These are phyloP conservation scores for Pleurotus citrinopileatus DNA, from an alignment of 768 basidiomycete species.

Conservation along the genomic window DNA sequence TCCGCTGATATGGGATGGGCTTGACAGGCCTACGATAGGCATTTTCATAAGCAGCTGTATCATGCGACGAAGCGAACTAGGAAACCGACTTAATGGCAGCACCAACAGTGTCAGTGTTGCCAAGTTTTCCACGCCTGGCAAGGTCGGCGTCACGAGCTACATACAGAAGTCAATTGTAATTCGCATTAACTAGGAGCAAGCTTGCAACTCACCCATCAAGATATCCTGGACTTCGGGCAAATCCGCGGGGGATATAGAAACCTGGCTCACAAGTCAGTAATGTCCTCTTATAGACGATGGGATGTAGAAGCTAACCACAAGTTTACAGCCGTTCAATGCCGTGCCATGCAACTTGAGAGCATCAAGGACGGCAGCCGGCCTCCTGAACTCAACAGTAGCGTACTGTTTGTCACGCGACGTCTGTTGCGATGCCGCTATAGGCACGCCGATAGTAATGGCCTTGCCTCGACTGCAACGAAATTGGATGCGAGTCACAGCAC, in stretches of 20 bases:
- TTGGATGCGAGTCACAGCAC: constrained; percentile 26
- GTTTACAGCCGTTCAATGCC: constrained; percentile 30
- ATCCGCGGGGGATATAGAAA: constrained; percentile 30
- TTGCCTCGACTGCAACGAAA: constrained; percentile 44
- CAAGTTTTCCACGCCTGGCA: background rate
- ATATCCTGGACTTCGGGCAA: constrained; percentile 39
- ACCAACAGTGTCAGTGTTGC: background rate
- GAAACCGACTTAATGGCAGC: constrained; percentile 2
- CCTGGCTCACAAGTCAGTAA: constrained; percentile 21
- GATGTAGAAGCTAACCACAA: constrained; percentile 34
- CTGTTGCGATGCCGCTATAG: constrained; percentile 17
- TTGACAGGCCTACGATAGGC: constrained; percentile 13
- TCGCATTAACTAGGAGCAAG: background rate
- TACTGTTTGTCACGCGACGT: constrained; percentile 41
- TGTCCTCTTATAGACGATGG: background rate
- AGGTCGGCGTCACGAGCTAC: constrained; percentile 1
- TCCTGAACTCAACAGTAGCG: constrained; percentile 46
- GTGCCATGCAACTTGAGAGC: constrained; percentile 41
- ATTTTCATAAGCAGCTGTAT: constrained; percentile 1
- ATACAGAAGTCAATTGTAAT: background rate
- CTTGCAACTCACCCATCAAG: constrained; percentile 11
- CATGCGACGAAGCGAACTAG: constrained; percentile 2
- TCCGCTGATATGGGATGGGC: constrained; percentile 18
- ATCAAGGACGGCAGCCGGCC: constrained; percentile 29
- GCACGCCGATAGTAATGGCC: constrained; percentile 24